Percentiles rank a stretch among this genome's conserved stretches.
Evolutionary conservation across 768 basidiomycete species (phyloP).

Genomic region (Sistotremastrum suecicum): DNA sequence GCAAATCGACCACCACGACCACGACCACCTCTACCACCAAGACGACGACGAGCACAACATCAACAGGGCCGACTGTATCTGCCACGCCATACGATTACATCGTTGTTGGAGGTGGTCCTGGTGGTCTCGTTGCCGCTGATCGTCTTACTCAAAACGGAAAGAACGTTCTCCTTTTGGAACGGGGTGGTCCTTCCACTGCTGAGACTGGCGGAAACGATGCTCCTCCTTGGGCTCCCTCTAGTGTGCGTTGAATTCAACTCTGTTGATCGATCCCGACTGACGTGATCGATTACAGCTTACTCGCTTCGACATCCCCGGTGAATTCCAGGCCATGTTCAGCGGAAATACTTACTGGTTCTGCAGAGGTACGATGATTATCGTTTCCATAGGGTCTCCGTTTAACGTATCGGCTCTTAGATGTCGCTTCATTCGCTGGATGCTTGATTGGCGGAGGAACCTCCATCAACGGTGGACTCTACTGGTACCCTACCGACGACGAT

Average conservation of each 20-base stretch:
- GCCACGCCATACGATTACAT: slow-evolving; percentile 17
- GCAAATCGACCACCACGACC: slow-evolving; percentile 22
- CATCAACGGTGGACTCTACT: slow-evolving; percentile 48
- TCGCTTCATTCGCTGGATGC: slow-evolving; percentile 51
- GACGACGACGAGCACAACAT: slow-evolving; percentile 37
- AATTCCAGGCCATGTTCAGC: slow-evolving; percentile 54
- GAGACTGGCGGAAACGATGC: slow-evolving; percentile 45
- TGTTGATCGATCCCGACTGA: no score
- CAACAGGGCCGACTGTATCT: slow-evolving; percentile 4
- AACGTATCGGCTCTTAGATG: no score
- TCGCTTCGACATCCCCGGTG: slow-evolving; percentile 50
- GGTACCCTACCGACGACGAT: slow-evolving; percentile 37
- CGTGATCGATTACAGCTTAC: slow-evolving; percentile 27
- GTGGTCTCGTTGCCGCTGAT: slow-evolving; percentile 45
- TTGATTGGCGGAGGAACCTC: slow-evolving; percentile 48
- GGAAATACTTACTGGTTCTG: slow-evolving; percentile 48
- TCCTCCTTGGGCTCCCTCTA: slow-evolving; percentile 27
- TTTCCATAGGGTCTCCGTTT: not conserved
- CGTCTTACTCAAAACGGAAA: slow-evolving; percentile 47
- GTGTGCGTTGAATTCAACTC: no score
- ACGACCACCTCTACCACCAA: slow-evolving; percentile 16
- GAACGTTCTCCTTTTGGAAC: slow-evolving; percentile 47
- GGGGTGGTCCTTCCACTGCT: slow-evolving; percentile 47
- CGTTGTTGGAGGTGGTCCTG: slow-evolving; percentile 43
- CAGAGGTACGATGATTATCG: slow-evolving; percentile 25